phyloP scores from a whole-genome alignment of 1,139 yeast genomes.

The Zygosaccharomyces pseudobailii region DNA sequence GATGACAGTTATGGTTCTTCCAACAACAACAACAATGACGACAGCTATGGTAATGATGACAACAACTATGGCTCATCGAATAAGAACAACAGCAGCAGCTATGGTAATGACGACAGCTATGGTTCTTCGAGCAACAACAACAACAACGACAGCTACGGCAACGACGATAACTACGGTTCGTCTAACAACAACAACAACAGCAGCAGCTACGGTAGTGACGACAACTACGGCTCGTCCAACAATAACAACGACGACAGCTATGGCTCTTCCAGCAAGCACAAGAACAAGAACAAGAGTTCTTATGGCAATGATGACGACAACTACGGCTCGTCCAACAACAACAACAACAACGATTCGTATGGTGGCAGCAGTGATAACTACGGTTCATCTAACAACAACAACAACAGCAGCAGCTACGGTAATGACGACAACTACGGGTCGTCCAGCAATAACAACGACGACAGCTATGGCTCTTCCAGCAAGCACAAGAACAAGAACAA shows the following conservation, averaged over 20 bases:
- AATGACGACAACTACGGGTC: slow-evolving; percentile 18
- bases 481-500: slow-evolving; percentile 26
- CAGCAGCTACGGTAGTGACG: slow-evolving; percentile 19
- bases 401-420: slow-evolving; percentile 18
- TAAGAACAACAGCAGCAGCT: slow-evolving; percentile 13
- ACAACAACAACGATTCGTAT: slow-evolving; percentile 21
- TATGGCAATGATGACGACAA: slow-evolving; percentile 15
- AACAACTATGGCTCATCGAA: slow-evolving; percentile 26
- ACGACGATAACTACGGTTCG: slow-evolving; percentile 28
- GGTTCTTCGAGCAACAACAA: slow-evolving; percentile 22
- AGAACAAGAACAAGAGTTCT: slow-evolving; percentile 17
- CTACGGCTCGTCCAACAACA: slow-evolving; percentile 24
- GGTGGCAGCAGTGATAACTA: slow-evolving; percentile 26
- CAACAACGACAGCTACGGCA: slow-evolving; percentile 24
- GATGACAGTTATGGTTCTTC: slow-evolving; percentile 22
- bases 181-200: slow-evolving; percentile 17
- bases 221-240: slow-evolving; percentile 16
- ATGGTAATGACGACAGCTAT: slow-evolving; percentile 16
- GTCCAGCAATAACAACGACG: slow-evolving; percentile 11
- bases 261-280: slow-evolving; percentile 22
- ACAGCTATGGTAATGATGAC: slow-evolving; percentile 16
- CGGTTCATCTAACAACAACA: slow-evolving; percentile 24
- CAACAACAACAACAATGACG: slow-evolving; percentile 19
- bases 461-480: slow-evolving; percentile 26
- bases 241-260: slow-evolving; percentile 14